Base-by-base conservation (phyloP, 441 rosid species). In the Bocquillonia castaneifolia region DNA sequence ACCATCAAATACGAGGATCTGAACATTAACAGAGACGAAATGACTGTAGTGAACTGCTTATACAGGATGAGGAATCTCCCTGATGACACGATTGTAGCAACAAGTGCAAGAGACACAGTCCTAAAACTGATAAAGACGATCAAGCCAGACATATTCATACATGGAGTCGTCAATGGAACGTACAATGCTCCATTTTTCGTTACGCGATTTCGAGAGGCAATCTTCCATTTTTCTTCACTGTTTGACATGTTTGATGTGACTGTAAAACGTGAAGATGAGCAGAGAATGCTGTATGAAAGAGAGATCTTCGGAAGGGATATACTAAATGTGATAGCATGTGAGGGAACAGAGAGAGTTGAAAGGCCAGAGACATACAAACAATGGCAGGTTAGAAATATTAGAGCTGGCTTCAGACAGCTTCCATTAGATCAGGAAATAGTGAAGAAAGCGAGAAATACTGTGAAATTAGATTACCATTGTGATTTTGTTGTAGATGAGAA, bases 311-410 rank as follows among this genome's bases (percentile, higher is more conserved):
- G 84, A 10, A 66, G 75, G 15, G 90, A 79, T 18, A 59, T 59
- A 14, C 56, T 80, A 73, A 83, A 79, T 39, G 81, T 82, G 15
- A 71, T 86, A 34, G 86, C 85, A 22, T 79, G 86, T 34, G 90
- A 83, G 67, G 86, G 81, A 7, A 7, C 45, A 0, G 86, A 77
- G 64, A 81, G 87, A 65, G 66, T 77, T 0, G 85, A 81, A 78
- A 88, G 97, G 58, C 91, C 97, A 0, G 95, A 91, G 80, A 81
- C 88, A 12, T 86, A 91, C 69, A 91, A 83, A 79, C 91, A 86
- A 53, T 88, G 97, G 97, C 88, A 83, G 67, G 80, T 76, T 18
- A 82, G 94, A 55, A 77, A 62, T 23, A 42, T 34, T 56, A 79
- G 93, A 74, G 86, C 88, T 0, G 98, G 98, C 48, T 83, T 89